Evolutionary conservation across 176 grass and related monocot species (phyloP).

Genomic region (Rhynchospora breviuscula): DNA sequence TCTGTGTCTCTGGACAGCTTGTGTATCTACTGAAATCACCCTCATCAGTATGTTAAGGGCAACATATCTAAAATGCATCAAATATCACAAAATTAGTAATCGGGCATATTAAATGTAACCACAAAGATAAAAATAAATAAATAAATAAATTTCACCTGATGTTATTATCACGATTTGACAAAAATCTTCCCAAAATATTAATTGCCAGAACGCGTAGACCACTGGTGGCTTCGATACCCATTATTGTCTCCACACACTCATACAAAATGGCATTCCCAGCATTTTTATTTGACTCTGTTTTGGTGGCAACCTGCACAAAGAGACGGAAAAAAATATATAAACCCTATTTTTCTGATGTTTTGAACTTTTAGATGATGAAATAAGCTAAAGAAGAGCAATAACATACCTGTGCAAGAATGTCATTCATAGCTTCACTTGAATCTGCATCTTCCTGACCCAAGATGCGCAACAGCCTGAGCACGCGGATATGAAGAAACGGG

Average conservation of each 20-base stretch:
- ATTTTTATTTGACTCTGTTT: constrained; percentile 97
- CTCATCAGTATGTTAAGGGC: constrained; percentile 95
- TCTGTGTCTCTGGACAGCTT: constrained; percentile 96
- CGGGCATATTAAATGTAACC: constrained; percentile 14
- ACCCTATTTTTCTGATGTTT: neutral
- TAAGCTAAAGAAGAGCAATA: constrained; percentile 21
- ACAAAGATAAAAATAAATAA: constrained; percentile 6
- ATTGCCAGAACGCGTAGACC: constrained; percentile 89
- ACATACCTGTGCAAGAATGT: constrained; percentile 96
- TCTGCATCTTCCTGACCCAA: constrained; percentile 80
- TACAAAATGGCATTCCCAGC: constrained; percentile 95
- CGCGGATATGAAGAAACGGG: constrained; percentile 92
- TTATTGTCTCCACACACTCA: constrained; percentile 99
- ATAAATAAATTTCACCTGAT: constrained; percentile 52
- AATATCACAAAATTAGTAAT: neutral
- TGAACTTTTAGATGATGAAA: constrained; percentile 11
- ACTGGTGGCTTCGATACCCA: constrained; percentile 94
- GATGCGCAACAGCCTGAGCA: constrained; percentile 72
- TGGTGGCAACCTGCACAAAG: constrained; percentile 87
- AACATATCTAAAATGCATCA: constrained; percentile 66
- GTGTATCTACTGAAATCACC: constrained; percentile 73
- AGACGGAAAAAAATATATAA: constrained; percentile 6
- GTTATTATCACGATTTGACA: constrained; percentile 98
- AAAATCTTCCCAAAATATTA: constrained; percentile 96
- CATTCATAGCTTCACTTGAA: constrained; percentile 88